Evolutionary conservation across 441 rosid genomes (phyloP).

Genomic region (Populus hybrid): DNA sequence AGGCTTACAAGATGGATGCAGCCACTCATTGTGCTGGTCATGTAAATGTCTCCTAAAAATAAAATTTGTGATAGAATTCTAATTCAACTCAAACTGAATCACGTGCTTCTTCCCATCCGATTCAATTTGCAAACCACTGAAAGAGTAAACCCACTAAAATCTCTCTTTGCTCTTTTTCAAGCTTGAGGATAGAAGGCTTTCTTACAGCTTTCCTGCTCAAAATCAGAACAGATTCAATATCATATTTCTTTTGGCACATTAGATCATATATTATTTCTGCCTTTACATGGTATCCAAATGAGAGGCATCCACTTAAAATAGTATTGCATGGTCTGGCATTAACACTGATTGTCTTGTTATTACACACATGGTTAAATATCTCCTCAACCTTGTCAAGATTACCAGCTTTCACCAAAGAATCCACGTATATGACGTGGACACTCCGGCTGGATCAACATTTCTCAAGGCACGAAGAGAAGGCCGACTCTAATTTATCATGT

Average conservation of each 20-base stretch:
- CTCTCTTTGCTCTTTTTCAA: constrained; percentile 81
- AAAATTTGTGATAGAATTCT: constrained; percentile 46
- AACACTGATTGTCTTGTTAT: constrained; percentile 46
- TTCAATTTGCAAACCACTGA: constrained; percentile 75
- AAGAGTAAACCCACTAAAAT: constrained; percentile 70
- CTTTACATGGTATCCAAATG: constrained; percentile 49
- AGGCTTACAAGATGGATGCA: constrained; percentile 50
- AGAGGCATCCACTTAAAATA: constrained; percentile 57
- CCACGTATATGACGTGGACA: constrained; percentile 63
- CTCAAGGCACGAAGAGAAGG: constrained; percentile 56
- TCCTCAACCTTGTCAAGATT: constrained; percentile 61
- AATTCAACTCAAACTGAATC: constrained; percentile 59
- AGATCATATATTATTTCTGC: constrained; percentile 63
- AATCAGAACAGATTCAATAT: constrained; percentile 56
- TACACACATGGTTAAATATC: constrained; percentile 53
- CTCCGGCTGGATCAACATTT: constrained; percentile 58
- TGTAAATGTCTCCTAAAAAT: constrained; percentile 58
- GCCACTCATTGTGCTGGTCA: constrained; percentile 68
- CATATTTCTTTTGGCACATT: constrained; percentile 73
- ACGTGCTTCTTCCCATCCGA: constrained; percentile 62
- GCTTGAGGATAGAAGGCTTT: constrained; percentile 54
- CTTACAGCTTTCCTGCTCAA: constrained; percentile 52
- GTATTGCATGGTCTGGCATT: constrained; percentile 63
- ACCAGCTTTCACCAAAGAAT: constrained; percentile 55
- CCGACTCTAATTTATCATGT: constrained; percentile 51